Percentiles rank a stretch among this genome's conserved stretches.
Evolutionary conservation across 2,329 filamentous ascomycete genomes (phyloP).

Genomic region (Verticillium tricorpus): DNA sequence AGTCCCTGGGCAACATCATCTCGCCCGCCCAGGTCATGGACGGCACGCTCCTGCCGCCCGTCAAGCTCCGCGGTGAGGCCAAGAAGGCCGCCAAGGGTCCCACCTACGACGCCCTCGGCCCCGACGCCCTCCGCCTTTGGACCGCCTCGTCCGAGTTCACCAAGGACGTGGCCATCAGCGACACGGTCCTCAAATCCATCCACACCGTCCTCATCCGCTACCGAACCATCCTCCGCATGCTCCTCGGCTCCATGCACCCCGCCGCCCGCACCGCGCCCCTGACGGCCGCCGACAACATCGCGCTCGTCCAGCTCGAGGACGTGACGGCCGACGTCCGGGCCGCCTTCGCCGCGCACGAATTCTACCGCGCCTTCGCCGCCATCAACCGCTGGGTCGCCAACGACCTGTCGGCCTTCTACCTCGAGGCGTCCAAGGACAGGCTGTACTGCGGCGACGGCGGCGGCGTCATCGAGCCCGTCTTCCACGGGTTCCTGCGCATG

Average conservation of each 20-base stretch:
- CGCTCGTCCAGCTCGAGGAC: constrained; percentile 67
- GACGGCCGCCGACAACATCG: constrained; percentile 66
- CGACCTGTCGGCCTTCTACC: constrained; percentile 88
- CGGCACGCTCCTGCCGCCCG: constrained; percentile 68
- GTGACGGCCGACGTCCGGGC: constrained; percentile 60
- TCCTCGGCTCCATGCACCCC: constrained; percentile 69
- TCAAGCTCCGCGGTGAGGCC: constrained; percentile 57
- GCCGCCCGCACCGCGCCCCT: constrained; percentile 46
- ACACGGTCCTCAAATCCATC: constrained; percentile 69
- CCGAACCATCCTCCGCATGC: constrained; percentile 83
- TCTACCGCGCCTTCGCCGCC: constrained; percentile 68
- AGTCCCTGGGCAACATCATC: constrained; percentile 88
- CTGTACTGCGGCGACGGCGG: constrained; percentile 77
- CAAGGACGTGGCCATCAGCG: constrained; percentile 77
- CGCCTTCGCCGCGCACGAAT: constrained; percentile 70
- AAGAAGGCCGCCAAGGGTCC: constrained; percentile 26
- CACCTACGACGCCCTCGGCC: constrained; percentile 67
- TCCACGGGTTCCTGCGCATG: constrained; percentile 70
- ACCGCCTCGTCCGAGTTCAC: constrained; percentile 90
- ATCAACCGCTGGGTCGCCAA: constrained; percentile 78
- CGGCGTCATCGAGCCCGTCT: constrained; percentile 61
- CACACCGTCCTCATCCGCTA: constrained; percentile 80
- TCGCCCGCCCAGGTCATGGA: constrained; percentile 79
- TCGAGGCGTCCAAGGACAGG: constrained; percentile 87
- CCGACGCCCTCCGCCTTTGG: constrained; percentile 87